A percentile compares a stretch with the other conserved stretches of the same genome.
phyloP scores from a whole-genome alignment of 2,329 filamentous ascomycete species.

The Fusarium kyushuense region DNA sequence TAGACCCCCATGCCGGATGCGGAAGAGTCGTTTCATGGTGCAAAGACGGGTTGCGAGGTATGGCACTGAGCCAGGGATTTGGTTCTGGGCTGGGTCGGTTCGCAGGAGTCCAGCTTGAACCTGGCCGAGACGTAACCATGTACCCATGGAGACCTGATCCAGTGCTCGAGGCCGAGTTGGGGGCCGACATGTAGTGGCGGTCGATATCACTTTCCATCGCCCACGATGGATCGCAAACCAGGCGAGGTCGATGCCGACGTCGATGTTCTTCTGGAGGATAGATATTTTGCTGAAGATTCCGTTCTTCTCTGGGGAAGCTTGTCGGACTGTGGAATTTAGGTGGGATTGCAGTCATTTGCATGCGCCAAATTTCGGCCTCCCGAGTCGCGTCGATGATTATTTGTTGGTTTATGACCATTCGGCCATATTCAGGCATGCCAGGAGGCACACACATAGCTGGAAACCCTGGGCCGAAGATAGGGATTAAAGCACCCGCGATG shows the following conservation, averaged over 20 bases:
- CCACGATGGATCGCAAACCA: conserved; percentile 45
- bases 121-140: conserved; percentile 44
- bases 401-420: conserved; percentile 72
- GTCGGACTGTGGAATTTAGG: conserved; percentile 29
- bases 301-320: conserved; percentile 40
- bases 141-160: conserved; percentile 47
- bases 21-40: conserved; percentile 20
- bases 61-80: conserved; percentile 43
- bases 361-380: conserved; percentile 55
- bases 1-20: conserved; percentile 33
- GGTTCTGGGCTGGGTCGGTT: conserved; percentile 36
- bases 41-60: conserved; percentile 36
- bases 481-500: conserved; percentile 87
- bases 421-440: conserved; percentile 71
- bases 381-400: conserved; percentile 66
- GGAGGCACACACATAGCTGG: conserved; percentile 76
- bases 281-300: conserved; percentile 7
- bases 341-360: conserved; percentile 27
- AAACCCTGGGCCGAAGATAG: conserved; percentile 89
- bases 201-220: conserved; percentile 35
- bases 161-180: conserved; percentile 48
- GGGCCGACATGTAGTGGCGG: conserved; percentile 39
- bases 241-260: conserved; percentile 34
- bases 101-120: conserved; percentile 38
- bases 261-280: conserved; percentile 38